Evolutionary conservation across 257 asterid species (phyloP).

Genomic region (Ligustrum vulgare): DNA sequence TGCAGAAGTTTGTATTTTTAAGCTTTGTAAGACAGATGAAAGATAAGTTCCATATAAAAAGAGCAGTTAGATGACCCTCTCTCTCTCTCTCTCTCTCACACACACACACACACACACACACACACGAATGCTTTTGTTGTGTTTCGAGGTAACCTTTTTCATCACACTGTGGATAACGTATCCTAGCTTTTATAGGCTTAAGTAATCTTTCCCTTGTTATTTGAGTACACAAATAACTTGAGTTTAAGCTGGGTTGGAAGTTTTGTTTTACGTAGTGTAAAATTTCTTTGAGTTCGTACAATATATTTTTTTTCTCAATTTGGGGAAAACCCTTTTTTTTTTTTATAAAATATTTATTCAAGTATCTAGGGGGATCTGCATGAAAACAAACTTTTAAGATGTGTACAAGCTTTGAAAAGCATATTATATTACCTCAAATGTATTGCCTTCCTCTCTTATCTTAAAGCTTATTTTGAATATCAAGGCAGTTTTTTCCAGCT

Average conservation of each 20-base stretch:
- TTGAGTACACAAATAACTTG: not conserved
- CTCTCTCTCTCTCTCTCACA: no score
- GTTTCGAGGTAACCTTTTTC: not conserved
- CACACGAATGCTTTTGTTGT: not conserved
- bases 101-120: no score
- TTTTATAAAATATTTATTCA: not conserved
- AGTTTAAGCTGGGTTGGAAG: not conserved
- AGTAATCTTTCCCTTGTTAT: not conserved
- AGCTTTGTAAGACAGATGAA: no score
- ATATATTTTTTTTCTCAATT: not conserved
- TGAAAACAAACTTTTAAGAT: not conserved
- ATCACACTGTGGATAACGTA: not conserved
- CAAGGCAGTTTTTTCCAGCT: not conserved
- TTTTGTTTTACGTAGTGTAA: not conserved
- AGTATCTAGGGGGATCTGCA: not conserved
- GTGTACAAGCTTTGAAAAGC: not conserved
- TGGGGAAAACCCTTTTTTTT: not conserved
- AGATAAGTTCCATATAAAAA: no score
- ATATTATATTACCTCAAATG: not conserved
- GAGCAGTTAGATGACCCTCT: no score
- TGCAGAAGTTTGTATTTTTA: not conserved
- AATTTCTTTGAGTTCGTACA: not conserved
- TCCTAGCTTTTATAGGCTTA: not conserved
- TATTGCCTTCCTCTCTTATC: not conserved
- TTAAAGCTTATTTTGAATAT: not conserved